Conservation (phyloP, 371 early-diverging fungal species). For the Actinomucor elegans region DNA sequence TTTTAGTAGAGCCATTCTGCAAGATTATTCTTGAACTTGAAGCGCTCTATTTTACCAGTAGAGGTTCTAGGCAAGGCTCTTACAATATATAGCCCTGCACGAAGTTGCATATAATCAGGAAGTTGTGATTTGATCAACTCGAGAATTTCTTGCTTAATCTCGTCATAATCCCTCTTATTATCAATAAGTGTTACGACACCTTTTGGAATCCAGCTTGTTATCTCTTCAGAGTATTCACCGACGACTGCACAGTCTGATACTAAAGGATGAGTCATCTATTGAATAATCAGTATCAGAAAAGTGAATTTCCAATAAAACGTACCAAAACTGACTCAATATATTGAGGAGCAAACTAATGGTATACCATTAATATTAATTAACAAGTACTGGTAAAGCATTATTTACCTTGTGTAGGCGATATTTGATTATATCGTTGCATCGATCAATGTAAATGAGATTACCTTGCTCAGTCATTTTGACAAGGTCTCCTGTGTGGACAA, state of each 20-base stretch:
- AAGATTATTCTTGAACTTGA: neutral
- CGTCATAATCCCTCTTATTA: neutral
- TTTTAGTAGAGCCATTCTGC: neutral
- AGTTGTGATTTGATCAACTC: neutral
- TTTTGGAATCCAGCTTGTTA: constrained; percentile 65
- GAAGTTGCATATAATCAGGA: neutral
- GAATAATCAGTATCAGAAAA: constrained; percentile 22
- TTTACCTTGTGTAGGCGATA: constrained; percentile 28
- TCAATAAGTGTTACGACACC: constrained; percentile 59
- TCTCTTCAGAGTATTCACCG: constrained; percentile 40
- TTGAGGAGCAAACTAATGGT: constrained; percentile 63
- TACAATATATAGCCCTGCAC: neutral
- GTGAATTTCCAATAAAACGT: too few species aligned
- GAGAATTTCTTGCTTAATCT: neutral
- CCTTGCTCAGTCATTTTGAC: constrained; percentile 54
- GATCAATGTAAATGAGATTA: constrained; percentile 57
- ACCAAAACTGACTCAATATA: constrained; percentile 73
- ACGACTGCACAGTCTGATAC: constrained; percentile 70
- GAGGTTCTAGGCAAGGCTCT: neutral
- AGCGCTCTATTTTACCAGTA: neutral
- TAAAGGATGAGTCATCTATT: constrained; percentile 45
- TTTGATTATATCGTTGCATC: constrained; percentile 68
- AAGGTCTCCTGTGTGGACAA: constrained; percentile 79
- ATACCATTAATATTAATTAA: too few species aligned
- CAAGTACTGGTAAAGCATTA: too few species aligned